Conservation (phyloP, 352 stramenopile genomes). For the Phytophthora palmivora region DNA sequence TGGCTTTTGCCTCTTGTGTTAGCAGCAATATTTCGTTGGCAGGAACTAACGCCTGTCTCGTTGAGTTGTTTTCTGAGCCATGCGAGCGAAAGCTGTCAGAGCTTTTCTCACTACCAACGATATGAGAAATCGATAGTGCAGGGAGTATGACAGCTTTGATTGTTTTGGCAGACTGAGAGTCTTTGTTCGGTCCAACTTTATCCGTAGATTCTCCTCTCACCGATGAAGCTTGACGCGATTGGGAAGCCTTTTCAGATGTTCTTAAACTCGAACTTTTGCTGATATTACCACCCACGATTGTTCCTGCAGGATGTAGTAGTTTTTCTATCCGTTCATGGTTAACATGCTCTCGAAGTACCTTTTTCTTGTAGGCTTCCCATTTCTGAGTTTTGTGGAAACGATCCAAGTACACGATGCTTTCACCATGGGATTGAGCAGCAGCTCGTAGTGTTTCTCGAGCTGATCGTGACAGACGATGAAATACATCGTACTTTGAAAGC, state of each 20-base stretch:
- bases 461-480: constrained; percentile 65
- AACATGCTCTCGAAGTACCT: constrained; percentile 50
- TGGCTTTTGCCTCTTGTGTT: constrained; percentile 18
- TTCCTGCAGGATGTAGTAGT: constrained; percentile 37
- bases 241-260: constrained; percentile 6
- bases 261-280: neutral
- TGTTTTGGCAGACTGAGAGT: neutral
- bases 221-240: constrained; percentile 3
- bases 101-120: neutral
- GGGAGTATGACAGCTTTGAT: neutral
- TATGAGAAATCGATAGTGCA: neutral
- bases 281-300: neutral
- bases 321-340: constrained; percentile 61
- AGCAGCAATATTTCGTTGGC: constrained; percentile 71
- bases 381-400: constrained; percentile 75
- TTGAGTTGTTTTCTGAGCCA: neutral
- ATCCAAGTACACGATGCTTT: constrained; percentile 73
- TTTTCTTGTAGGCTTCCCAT: constrained; percentile 66
- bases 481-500: constrained; percentile 84
- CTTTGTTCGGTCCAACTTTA: neutral
- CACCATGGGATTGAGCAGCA: constrained; percentile 47
- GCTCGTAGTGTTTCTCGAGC: constrained; percentile 62
- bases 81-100: neutral
- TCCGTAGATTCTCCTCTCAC: neutral
- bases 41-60: constrained; percentile 43